Base-by-base conservation (phyloP, 192 early-diverging fungal genomes). In the Entomortierella beljakovae region DNA sequence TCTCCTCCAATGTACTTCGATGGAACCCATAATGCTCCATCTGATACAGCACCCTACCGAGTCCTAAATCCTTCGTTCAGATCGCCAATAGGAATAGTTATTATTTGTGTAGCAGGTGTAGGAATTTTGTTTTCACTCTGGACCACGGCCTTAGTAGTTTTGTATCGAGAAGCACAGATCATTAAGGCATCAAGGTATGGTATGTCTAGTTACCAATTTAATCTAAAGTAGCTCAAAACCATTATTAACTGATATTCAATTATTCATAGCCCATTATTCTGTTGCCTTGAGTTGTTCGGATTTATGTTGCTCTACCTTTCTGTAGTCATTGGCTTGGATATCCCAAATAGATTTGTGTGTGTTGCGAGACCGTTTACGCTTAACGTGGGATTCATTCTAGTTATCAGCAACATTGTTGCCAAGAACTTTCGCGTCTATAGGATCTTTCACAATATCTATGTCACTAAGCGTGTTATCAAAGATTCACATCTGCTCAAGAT, bases 341-440 rank as follows among this genome's bases (percentile, higher is more conserved):
- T 71, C 18, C 86, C 86, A n/a, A 83, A 62, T 13, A 64, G 46
- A 20, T 52, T 61, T 2, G 51, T 60, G 23, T 87, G 86, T 64
- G 67, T 80, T 35, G 51, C 70, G 0, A 56, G 65, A 33, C 86
- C 86, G 10, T 34, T 85, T 13, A 43, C 68, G 0, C 70, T 87
- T 35, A 80, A 81, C 50, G 61, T 87, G 9, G 83, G 83, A 0
- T 83, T 87, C 59, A 59, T 83, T 11, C 29, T 69, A n/a, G 55
- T 77, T 7, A 53, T 71, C 34, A 73, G 86, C 63, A 87, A 87
- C 55, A 85, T 87, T 68, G 82, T 87, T 11, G 83, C 83, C 50
- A 87, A 87, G 58, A 84, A 84, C 51, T 87, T 85, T 67, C 73
- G 86, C 13, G 81, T 87, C 22, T 87, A 87, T 37, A 64, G 86